Evolutionary conservation across 192 early-diverging fungal species (phyloP), one percentile per base, ranked within the genome.

Genomic region (Spizellomyces sp.): DNA sequence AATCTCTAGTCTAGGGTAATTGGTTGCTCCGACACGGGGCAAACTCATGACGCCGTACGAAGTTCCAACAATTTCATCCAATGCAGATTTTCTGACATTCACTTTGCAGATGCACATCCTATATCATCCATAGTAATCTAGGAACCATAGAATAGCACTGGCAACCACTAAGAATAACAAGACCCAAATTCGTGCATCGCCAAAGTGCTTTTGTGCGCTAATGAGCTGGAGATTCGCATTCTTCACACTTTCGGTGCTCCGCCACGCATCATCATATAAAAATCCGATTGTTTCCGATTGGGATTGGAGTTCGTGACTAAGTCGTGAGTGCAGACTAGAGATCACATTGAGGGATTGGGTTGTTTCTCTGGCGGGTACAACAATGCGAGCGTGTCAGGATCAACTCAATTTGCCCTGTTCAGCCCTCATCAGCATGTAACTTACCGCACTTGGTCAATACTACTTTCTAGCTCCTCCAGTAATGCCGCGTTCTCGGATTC

Each of bases 391-490:
- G 27, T 43, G 27, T 6, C 15, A 27, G 6, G 19, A 46, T n/a
- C 59, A 22, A 27, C 41, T 45, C 36, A 48, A 8, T 10, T 3
- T 12, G n/a, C 5, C 5, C 9, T 64, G 14, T 41, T 69, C 60
- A n/a, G n/a, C 5, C 48, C 14, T 14, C 8, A 14, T 4, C 9
- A 62, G 21, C 41, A 14, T 6, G n/a, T 41, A 22, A 55, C 44
- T 27, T 72, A 80, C 81, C 75, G 50, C 14, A 83, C 79, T 76
- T 80, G 78, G 42, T 83, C 81, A 58, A 80, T 36, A 50, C 67
- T 77, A 55, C 66, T 76, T 54, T 83, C 75, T 60, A 83, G 69
- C 43, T 69, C 42, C 27, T 56, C 70, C 52, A 78, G 46, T 19
- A 83, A 52, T 43, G 17, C 57, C 48, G 75, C 81, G 62, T 83